Base-by-base conservation (phyloP, 495 filamentous ascomycete species). In the Endocarpon pusillum region DNA sequence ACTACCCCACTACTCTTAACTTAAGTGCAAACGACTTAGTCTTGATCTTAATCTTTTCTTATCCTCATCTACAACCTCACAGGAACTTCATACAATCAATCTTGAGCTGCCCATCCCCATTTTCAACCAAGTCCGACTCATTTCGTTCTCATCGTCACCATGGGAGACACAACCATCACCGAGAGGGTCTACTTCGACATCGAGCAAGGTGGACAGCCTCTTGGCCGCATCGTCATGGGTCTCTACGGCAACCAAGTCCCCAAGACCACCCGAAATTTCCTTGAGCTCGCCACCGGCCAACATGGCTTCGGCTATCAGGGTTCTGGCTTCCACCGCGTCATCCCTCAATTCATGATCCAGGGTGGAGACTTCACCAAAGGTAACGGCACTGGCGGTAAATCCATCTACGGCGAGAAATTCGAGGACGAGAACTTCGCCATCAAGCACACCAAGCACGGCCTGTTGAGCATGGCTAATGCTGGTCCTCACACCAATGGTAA, bases 391-490 rank as follows among this genome's bases (percentile, higher is more conserved):
- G 89, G 89, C 55, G 89, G 89, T 47, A 94, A 94, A 71, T 93
- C 85, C 28, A 80, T 97, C 63, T 97, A 96, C 56, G 89, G 89
- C 46, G 70, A 75, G 42, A 93, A 87, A 64, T 97, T 96, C 61
- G 49, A 69, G 34, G 89, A 97, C 58, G 89, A 97, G 79, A 97
- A 96, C 78, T 97, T 97, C 74, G 96, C 94, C 78, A 70, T 97
- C 38, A 92, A 91, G 72, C 74, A 78, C 60, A 73, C 54, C 57
- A 69, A 69, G 49, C 66, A 68, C 42, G 75, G 75, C 21, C 57
- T 67, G 32, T 57, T 78, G 35, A 75, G 70, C 68, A 71, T 42
- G 64, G 89, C 89, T 39, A 97, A 97, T 54, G 84, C 89, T 48
- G 89, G 89, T 34, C 84, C 86, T 41, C 59, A 69, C 56, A 50